Conservation (phyloP, 2,329 filamentous ascomycete species). For the Aureobasidium melanogenum region DNA sequence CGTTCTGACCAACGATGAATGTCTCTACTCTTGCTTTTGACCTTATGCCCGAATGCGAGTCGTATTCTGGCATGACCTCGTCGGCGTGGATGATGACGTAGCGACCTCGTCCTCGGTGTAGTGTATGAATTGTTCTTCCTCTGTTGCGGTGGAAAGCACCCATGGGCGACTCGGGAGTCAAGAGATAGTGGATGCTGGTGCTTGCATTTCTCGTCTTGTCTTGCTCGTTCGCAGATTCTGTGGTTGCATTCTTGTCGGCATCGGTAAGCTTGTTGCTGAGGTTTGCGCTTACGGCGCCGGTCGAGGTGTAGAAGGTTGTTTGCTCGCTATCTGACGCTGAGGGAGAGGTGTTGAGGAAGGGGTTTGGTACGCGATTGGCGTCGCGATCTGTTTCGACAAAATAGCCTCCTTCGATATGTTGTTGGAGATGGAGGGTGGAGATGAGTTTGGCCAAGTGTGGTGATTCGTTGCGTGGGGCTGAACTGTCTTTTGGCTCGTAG, state of each 20-base stretch:
- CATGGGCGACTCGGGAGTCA: slow-evolving; percentile 47
- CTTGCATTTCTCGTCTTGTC: slow-evolving; percentile 41
- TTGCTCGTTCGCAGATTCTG: slow-evolving; percentile 16
- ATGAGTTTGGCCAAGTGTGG: slow-evolving; percentile 31
- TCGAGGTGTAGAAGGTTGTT: slow-evolving; percentile 20
- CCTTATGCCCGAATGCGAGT: slow-evolving; percentile 12
- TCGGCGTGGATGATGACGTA: slow-evolving; percentile 58
- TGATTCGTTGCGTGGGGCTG: slow-evolving; percentile 21
- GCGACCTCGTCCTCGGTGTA: slow-evolving; percentile 53
- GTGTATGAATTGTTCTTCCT: slow-evolving; percentile 54
- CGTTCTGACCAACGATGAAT: slow-evolving; percentile 53
- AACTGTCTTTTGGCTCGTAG: slow-evolving; percentile 17
- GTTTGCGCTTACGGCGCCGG: slow-evolving; percentile 27
- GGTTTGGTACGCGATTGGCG: slow-evolving; percentile 44
- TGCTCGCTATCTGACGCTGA: not conserved
- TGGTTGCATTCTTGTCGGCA: slow-evolving; percentile 20
- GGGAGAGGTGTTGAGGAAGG: slow-evolving; percentile 31
- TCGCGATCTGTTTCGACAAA: slow-evolving; percentile 54
- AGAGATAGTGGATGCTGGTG: slow-evolving; percentile 56
- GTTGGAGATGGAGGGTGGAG: slow-evolving; percentile 38
- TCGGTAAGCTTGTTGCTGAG: slow-evolving; percentile 18
- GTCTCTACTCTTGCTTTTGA: slow-evolving; percentile 48
- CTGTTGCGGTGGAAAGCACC: slow-evolving; percentile 57
- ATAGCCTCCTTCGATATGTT: slow-evolving; percentile 58
- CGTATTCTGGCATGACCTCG: slow-evolving; percentile 25